phyloP scores from a whole-genome alignment of 2,329 filamentous ascomycete species.

The Nemania diffusa region DNA sequence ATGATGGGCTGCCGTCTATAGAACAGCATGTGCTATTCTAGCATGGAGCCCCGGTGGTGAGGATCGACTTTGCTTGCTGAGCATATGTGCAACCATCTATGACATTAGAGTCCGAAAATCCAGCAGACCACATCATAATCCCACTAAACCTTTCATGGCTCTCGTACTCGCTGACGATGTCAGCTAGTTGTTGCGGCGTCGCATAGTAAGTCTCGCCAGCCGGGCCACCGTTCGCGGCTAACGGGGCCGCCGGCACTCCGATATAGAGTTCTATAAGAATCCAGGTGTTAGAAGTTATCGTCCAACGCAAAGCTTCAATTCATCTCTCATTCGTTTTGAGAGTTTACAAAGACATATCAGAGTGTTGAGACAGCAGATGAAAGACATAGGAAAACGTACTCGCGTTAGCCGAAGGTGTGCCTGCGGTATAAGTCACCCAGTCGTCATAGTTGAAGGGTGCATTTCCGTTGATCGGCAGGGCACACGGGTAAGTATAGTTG shows the following conservation, averaged over 20 bases:
- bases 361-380: not conserved
- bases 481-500: constrained; percentile 47
- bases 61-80: constrained; percentile 53
- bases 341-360: not conserved
- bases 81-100: constrained; percentile 54
- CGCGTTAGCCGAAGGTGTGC: constrained; percentile 50
- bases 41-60: constrained; percentile 49
- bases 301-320: too few relatives aligned
- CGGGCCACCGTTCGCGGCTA: constrained; percentile 51
- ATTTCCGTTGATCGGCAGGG: constrained; percentile 49
- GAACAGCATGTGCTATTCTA: constrained; percentile 1
- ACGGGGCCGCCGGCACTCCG: constrained; percentile 52
- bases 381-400: constrained; percentile 25
- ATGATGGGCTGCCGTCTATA: not conserved
- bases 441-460: constrained; percentile 52
- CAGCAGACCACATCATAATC: constrained; percentile 56
- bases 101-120: constrained; percentile 52
- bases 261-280: constrained; percentile 48
- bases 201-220: constrained; percentile 51
- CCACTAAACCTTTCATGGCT: constrained; percentile 49
- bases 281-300: not conserved
- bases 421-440: constrained; percentile 50
- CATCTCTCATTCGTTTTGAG: too few relatives aligned
- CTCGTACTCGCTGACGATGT: constrained; percentile 47
- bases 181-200: constrained; percentile 47